Evolutionary conservation across 192 early-diverging fungal species (phyloP), one percentile per base, ranked within the genome.

Genomic region (Fimicolochytrium jonesii): DNA sequence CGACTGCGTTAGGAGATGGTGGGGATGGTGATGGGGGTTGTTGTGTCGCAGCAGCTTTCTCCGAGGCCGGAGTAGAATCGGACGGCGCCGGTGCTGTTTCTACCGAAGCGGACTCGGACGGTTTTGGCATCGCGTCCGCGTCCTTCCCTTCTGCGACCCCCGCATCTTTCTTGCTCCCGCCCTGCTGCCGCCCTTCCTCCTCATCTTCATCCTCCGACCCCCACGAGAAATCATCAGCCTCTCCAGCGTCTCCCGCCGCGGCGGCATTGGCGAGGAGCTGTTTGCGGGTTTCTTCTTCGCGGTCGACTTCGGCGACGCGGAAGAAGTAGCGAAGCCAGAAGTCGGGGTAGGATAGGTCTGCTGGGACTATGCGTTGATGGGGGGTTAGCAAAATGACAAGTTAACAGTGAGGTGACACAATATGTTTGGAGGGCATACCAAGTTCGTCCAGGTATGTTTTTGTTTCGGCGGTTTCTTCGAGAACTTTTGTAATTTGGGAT

Each of bases 241-340:
- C 57, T 1, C 13, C 51, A 44, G 56, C 23, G 43, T 6, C 32
- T 13, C 25, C 26, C 22, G 29, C 31, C 5, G 26, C 36, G 6
- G 18, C 17, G 22, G 44, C 28, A 25, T 46, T 48, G 17, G 49
- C 34, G 42, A 56, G 49, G n/a, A 26, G 69, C 67, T 62, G 46
- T 42, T 67, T 55, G 71, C 63, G 22, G 70, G 44, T 49, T 50
- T 34, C 37, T 61, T 79, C 77, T 52, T 76, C 65, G 11, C 70
- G 50, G 10, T 79, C 73, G 0, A 79, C 35, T 55, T 79, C 70
- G 2, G 30, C 25, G 1, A 75, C 59, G 11, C 52, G 37, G 49
- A 70, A 79, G 58, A 70, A 76, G 55, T 79, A 79, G 3, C 77
- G 66, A 10, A 53, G 47, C 77, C 77, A 79, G 45, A 79, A 79